A percentile compares a stretch with the other conserved stretches of the same genome.
Evolutionary conservation across 1,284 basidiomycete species (phyloP).

Genomic region (Cryptococcus sp.): DNA sequence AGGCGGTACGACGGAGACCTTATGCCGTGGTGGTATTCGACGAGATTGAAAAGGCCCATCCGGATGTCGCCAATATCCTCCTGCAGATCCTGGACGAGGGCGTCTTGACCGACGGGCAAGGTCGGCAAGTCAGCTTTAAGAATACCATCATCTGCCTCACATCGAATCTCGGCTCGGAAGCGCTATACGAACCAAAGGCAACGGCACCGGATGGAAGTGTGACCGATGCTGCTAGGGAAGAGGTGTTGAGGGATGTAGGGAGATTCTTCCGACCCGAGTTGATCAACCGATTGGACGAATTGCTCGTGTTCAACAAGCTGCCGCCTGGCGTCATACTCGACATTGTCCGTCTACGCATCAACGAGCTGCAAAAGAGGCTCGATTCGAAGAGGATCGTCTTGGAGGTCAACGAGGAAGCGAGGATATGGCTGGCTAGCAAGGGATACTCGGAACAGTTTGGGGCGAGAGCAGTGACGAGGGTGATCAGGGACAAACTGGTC

Average conservation of each 20-base stretch:
- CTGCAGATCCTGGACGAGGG: constrained; percentile 92
- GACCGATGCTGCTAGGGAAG: constrained; percentile 57
- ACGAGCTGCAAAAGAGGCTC: constrained; percentile 66
- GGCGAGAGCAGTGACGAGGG: constrained; percentile 72
- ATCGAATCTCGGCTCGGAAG: constrained; percentile 75
- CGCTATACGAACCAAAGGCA: constrained; percentile 65
- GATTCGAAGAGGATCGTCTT: constrained; percentile 63
- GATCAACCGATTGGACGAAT: constrained; percentile 80
- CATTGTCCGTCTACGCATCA: constrained; percentile 69
- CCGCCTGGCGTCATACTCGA: constrained; percentile 64
- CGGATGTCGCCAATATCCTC: constrained; percentile 80
- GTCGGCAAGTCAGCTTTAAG: constrained; percentile 50
- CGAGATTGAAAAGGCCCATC: constrained; percentile 88
- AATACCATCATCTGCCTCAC: constrained; percentile 91
- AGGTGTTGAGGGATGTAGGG: constrained; percentile 69
- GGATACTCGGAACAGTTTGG: constrained; percentile 84
- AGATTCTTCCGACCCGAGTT: constrained; percentile 86
- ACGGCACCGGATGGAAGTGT: constrained; percentile 63
- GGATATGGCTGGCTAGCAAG: constrained; percentile 66
- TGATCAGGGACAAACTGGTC: constrained; percentile 70
- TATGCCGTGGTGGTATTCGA: constrained; percentile 53
- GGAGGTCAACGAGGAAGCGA: constrained; percentile 61
- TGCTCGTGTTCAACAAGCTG: constrained; percentile 84
- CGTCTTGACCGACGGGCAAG: constrained; percentile 63
- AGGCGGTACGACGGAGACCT: constrained; percentile 72